Percentiles rank a stretch among this genome's conserved stretches.
Conservation (phyloP, 345 rosid species). For the Rhodamnia rubescens region DNA sequence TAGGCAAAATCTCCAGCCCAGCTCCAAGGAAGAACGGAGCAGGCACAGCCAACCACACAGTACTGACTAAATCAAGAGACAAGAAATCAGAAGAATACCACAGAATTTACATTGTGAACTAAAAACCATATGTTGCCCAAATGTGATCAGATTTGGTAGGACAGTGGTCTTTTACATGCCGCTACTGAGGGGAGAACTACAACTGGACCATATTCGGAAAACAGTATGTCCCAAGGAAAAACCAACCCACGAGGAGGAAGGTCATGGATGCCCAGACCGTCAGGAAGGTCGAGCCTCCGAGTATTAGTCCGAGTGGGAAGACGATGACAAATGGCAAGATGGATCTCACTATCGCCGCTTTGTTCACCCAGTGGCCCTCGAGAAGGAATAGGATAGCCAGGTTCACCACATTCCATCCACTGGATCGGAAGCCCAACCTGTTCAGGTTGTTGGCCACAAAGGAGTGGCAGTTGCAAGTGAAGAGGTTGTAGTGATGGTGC, state of each 20-base stretch:
- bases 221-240: constrained; percentile 67
- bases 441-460: constrained; percentile 88
- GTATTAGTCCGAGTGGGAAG: constrained; percentile 36
- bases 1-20: background rate
- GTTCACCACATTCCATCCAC: constrained; percentile 91
- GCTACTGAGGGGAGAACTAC: constrained; percentile 14
- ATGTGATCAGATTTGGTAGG: background rate
- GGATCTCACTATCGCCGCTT: constrained; percentile 35
- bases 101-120: background rate
- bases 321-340: constrained; percentile 44
- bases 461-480: constrained; percentile 95
- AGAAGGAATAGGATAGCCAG: constrained; percentile 58
- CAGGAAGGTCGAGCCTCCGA: constrained; percentile 61
- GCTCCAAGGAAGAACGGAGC: background rate
- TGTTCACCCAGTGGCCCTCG: constrained; percentile 75
- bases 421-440: constrained; percentile 52
- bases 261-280: constrained; percentile 34
- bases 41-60: background rate
- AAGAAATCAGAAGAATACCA: background rate
- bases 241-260: constrained; percentile 66
- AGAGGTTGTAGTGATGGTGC: constrained; percentile 63
- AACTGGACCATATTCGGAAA: constrained; percentile 61
- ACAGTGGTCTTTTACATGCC: background rate
- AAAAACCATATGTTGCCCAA: background rate
- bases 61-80: background rate